Conservation (phyloP, 2,329 filamentous ascomycete species). For the Fusarium abutilonis region DNA sequence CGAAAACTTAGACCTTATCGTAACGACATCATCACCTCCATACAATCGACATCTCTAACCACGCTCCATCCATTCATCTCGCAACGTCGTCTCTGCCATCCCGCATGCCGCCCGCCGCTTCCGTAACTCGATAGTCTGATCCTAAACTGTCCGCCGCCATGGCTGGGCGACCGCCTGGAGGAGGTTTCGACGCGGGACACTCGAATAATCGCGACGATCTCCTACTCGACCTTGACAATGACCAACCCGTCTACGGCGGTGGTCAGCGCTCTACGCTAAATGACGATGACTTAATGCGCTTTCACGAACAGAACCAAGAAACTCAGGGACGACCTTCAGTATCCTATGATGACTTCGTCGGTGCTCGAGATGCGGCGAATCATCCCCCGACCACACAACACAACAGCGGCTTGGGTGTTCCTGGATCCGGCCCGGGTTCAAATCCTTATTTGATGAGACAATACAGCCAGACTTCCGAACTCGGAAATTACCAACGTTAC, state of each 20-base stretch:
- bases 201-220: constrained; percentile 66
- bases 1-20: constrained; percentile 14
- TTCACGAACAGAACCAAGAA: constrained; percentile 76
- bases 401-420: constrained; percentile 44
- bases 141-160: constrained; percentile 61
- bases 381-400: constrained; percentile 57
- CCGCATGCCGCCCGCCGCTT: constrained; percentile 49
- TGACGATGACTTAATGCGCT: constrained; percentile 81
- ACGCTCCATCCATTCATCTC: constrained; percentile 9
- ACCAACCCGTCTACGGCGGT: constrained; percentile 75
- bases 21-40: constrained; percentile 11
- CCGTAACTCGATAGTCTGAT: constrained; percentile 46
- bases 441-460: constrained; percentile 62
- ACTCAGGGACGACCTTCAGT: constrained; percentile 79
- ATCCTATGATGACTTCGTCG: constrained; percentile 95
- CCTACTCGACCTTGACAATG: constrained; percentile 78
- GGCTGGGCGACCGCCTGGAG: constrained; percentile 65
- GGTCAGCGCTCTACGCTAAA: constrained; percentile 81
- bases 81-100: constrained; percentile 29
- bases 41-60: constrained; percentile 10
- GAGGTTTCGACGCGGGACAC: constrained; percentile 60
- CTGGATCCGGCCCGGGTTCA: constrained; percentile 28
- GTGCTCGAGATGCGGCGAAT: constrained; percentile 65
- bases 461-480: constrained; percentile 79
- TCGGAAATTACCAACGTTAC: constrained; percentile 91